Percentiles rank a stretch among this genome's conserved stretches.
These are phyloP conservation scores for Oryza brachyantha DNA, from an alignment of 176 grass and related monocot species.

Conservation along the genomic window DNA sequence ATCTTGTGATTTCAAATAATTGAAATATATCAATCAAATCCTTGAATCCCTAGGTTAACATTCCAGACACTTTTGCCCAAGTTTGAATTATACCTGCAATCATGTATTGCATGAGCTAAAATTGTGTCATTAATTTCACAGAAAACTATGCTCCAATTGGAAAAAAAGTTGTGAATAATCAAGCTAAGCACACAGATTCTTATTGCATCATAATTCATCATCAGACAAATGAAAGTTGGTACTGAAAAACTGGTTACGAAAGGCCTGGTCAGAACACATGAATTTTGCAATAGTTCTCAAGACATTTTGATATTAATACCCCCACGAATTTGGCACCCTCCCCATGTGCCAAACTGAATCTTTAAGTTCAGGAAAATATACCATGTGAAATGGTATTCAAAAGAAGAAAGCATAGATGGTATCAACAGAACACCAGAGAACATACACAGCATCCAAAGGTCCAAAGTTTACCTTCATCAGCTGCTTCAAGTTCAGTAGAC, in stretches of 20 bases:
- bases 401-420: background rate
- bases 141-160: background rate
- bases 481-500: conserved; percentile 29
- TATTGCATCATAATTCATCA: background rate
- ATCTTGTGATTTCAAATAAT: background rate
- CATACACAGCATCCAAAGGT: background rate
- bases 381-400: background rate
- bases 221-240: background rate
- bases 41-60: background rate
- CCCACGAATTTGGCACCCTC: background rate
- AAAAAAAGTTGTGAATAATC: background rate
- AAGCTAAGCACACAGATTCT: background rate
- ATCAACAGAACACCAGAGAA: background rate
- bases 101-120: background rate
- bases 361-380: conserved; percentile 2
- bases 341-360: too few species aligned
- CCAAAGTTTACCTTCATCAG: conserved; percentile 25
- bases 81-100: background rate
- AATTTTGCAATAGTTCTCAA: background rate
- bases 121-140: background rate
- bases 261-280: background rate
- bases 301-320: background rate
- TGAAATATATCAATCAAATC: background rate
- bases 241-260: background rate
- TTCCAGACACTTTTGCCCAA: background rate